Percentiles rank a stretch among this genome's conserved stretches.
These are phyloP conservation scores for Aspergillus flavus DNA, from an alignment of 2,329 filamentous ascomycete genomes.

Conservation along the genomic window DNA sequence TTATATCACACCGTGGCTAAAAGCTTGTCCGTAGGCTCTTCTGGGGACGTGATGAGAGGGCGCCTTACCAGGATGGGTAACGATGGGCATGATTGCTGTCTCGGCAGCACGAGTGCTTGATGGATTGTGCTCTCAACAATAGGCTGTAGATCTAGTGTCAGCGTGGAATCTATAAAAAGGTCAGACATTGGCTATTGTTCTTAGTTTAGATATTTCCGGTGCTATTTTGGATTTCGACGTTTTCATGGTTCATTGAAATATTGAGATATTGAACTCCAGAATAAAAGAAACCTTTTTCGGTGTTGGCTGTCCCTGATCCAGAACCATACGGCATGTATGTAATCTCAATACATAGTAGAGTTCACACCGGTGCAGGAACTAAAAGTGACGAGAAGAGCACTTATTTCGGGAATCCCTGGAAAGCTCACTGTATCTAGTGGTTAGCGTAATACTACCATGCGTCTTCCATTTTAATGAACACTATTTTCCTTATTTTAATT, in stretches of 20 bases:
- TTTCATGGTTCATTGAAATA: background rate
- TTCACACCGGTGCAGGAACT: constrained; percentile 19
- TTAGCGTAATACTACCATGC: background rate
- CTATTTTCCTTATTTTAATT: background rate
- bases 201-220: background rate
- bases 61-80: constrained; percentile 17
- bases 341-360: constrained; percentile 12
- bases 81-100: constrained; percentile 14
- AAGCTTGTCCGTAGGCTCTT: constrained; percentile 28
- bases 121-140: background rate
- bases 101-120: background rate
- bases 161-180: constrained; percentile 3
- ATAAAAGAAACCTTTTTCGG: background rate
- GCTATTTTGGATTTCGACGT: background rate
- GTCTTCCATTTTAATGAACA: background rate
- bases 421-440: constrained; percentile 3
- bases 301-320: background rate
- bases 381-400: constrained; percentile 9
- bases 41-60: constrained; percentile 18
- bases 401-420: constrained; percentile 13
- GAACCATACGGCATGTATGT: constrained; percentile 6
- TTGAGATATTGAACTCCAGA: background rate
- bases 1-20: constrained; percentile 23
- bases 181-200: background rate
- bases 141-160: constrained; percentile 4